A percentile compares a stretch with the other conserved stretches of the same genome.
Conservation (phyloP, 177 flowering plant species). For the Vitis hybrid region DNA sequence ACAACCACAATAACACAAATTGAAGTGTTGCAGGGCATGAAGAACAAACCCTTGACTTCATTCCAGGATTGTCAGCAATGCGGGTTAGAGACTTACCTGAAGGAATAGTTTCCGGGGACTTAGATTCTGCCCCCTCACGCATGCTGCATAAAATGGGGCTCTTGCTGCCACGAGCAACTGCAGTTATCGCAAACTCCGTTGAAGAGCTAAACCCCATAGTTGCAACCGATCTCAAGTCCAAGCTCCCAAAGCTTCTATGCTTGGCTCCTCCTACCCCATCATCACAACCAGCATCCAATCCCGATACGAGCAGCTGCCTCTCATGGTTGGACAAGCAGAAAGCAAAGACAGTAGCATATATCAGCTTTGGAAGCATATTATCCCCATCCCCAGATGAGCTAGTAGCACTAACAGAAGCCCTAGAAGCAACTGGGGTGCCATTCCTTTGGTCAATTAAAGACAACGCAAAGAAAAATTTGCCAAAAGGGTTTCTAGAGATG, state of each 20-base stretch:
- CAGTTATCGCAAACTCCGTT: slow-evolving; percentile 21
- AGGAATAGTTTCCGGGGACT: slow-evolving; percentile 4
- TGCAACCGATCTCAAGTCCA: slow-evolving; percentile 7
- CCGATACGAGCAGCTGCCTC: slow-evolving; percentile 20
- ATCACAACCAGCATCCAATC: neutral
- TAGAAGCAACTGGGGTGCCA: slow-evolving; percentile 16
- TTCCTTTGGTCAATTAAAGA: slow-evolving; percentile 35
- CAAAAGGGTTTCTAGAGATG: slow-evolving; percentile 33
- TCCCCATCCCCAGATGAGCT: slow-evolving; percentile 15
- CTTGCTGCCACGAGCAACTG: slow-evolving; percentile 17
- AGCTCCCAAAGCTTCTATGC: slow-evolving; percentile 9
- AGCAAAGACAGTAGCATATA: slow-evolving; percentile 19
- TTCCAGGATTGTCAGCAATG: slow-evolving; percentile 24
- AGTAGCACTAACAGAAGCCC: slow-evolving; percentile 25
- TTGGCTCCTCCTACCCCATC: slow-evolving; percentile 13
- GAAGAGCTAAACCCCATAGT: slow-evolving; percentile 18
- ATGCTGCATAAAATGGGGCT: slow-evolving; percentile 11
- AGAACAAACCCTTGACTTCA: slow-evolving; percentile 6
- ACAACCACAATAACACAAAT: too few species aligned
- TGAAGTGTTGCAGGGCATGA: too few species aligned
- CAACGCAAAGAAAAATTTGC: slow-evolving; percentile 20
- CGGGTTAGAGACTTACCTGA: slow-evolving; percentile 22
- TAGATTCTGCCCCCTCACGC: slow-evolving; percentile 6
- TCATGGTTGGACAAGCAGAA: slow-evolving; percentile 25
- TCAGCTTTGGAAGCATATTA: slow-evolving; percentile 29